Evolutionary conservation across 306 rosid species (phyloP).

Genomic region (Cyclanthera cordifolia): DNA sequence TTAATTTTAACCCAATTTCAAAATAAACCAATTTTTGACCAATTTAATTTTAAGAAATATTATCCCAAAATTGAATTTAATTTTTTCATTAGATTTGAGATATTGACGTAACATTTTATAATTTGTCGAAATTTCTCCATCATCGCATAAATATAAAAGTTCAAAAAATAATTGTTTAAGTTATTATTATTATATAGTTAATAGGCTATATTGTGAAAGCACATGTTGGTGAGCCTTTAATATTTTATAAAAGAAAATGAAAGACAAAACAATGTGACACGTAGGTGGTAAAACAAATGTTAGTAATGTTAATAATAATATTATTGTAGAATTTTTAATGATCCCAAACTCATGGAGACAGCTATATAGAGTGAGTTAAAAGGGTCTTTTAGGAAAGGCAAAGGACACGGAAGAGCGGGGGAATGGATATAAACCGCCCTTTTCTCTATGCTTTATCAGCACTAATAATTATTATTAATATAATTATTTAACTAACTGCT

Average conservation of each 20-base stretch:
- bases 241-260: neutral
- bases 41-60: too few relatives aligned
- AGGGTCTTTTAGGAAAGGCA: neutral
- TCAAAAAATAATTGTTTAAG: too few relatives aligned
- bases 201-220: too few relatives aligned
- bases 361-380: neutral
- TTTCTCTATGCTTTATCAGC: neutral
- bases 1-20: too few relatives aligned
- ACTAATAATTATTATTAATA: too few relatives aligned
- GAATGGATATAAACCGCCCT: constrained; percentile 5
- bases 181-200: too few relatives aligned
- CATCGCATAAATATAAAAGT: too few relatives aligned
- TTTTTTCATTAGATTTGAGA: too few relatives aligned
- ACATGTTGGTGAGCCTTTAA: neutral
- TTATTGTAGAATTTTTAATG: neutral
- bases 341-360: neutral
- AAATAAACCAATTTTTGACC: too few relatives aligned
- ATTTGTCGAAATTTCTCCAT: too few relatives aligned
- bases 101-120: too few relatives aligned
- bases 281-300: neutral
- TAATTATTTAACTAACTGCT: neutral
- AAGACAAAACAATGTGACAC: neutral
- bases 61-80: too few relatives aligned
- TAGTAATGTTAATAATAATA: neutral
- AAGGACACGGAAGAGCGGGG: neutral